Evolutionary conservation across 1,284 basidiomycete genomes (phyloP).

Genomic region (Abortiporus biennis): DNA sequence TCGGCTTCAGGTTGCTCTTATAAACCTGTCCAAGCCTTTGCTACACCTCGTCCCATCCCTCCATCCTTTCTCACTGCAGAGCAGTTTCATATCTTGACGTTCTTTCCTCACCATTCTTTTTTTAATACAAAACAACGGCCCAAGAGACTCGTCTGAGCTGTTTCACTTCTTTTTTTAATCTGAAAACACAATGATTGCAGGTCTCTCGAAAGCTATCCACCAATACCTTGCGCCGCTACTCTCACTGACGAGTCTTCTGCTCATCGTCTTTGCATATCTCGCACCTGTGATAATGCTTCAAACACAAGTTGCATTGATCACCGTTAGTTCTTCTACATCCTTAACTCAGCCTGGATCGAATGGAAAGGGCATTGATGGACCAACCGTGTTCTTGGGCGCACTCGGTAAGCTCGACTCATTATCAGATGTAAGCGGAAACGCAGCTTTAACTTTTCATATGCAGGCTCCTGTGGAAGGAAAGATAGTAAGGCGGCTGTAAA

Average conservation of each 20-base stretch:
- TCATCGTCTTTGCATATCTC: conserved; percentile 60
- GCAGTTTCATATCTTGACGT: too few relatives aligned
- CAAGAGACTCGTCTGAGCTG: too few relatives aligned
- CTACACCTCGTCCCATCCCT: too few relatives aligned
- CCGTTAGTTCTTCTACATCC: conserved; percentile 51
- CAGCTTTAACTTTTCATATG: conserved; percentile 6
- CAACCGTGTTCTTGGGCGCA: conserved; percentile 59
- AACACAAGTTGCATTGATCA: conserved; percentile 56
- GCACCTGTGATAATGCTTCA: conserved; percentile 57
- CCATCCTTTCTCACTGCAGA: too few relatives aligned
- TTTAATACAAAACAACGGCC: too few relatives aligned
- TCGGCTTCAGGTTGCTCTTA: too few relatives aligned
- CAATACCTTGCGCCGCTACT: conserved; percentile 66
- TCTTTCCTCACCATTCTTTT: too few relatives aligned
- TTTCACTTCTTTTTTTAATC: neutral
- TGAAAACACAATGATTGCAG: conserved; percentile 53
- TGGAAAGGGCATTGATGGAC: conserved; percentile 53
- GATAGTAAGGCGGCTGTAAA: conserved; percentile 42
- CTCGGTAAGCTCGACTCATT: conserved; percentile 39
- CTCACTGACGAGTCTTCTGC: conserved; percentile 56
- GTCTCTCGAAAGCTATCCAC: conserved; percentile 62
- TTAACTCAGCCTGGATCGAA: conserved; percentile 35
- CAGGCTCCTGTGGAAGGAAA: conserved; percentile 64
- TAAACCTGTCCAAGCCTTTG: too few relatives aligned
- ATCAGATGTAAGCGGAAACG: too few relatives aligned